Evolutionary conservation across 208 protist genomes (phyloP).

Genomic region (Crithidia bombi): DNA sequence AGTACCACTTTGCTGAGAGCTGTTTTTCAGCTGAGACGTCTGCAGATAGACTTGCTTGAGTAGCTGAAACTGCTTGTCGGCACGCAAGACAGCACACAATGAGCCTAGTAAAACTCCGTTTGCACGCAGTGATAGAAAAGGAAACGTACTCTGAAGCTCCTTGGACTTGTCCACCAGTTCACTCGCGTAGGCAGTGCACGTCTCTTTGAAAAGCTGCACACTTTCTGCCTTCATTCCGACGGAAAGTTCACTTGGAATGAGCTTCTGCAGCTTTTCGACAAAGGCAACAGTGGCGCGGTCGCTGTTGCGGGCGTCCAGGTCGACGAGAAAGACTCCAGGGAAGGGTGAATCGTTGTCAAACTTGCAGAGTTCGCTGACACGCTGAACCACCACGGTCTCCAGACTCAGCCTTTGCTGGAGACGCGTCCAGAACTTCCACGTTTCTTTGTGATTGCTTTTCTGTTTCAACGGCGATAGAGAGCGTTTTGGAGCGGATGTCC

Average conservation of each 20-base stretch:
- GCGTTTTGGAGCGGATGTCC: neutral
- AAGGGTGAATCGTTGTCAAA: slow-evolving; percentile 36
- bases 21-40: neutral
- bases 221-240: neutral
- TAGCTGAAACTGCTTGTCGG: slow-evolving; percentile 50
- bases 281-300: slow-evolving; percentile 19
- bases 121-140: slow-evolving; percentile 47
- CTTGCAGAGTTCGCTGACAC: slow-evolving; percentile 2
- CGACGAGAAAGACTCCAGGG: slow-evolving; percentile 45
- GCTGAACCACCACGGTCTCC: neutral
- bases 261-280: slow-evolving; percentile 6
- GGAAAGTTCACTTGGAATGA: neutral
- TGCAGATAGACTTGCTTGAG: slow-evolving; percentile 26
- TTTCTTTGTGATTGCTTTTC: slow-evolving; percentile 8
- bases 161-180: slow-evolving; percentile 34
- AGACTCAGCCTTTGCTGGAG: neutral
- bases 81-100: slow-evolving; percentile 35
- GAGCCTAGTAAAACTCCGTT: slow-evolving; percentile 44
- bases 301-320: slow-evolving; percentile 39
- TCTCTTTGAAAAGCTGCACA: slow-evolving; percentile 7
- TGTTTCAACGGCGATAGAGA: neutral
- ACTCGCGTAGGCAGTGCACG: slow-evolving; percentile 26
- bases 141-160: slow-evolving; percentile 26
- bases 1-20: neutral
- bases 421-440: slow-evolving; percentile 12